Conservation (phyloP, 1,139 yeast species). For the Blastobotrys buckinghamii region DNA sequence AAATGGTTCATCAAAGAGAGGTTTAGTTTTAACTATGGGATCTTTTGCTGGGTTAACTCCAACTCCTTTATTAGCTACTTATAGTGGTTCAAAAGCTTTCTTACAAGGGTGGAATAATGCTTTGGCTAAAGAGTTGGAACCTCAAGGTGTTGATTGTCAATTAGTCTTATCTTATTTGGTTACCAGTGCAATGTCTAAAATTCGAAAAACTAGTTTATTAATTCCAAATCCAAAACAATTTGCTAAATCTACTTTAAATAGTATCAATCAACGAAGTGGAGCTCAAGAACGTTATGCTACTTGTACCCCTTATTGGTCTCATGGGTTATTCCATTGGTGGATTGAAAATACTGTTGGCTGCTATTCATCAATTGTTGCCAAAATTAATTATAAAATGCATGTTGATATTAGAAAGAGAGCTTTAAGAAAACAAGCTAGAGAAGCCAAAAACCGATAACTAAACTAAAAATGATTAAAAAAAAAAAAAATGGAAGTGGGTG, state of each 20-base stretch:
- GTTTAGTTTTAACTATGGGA: conserved; percentile 89
- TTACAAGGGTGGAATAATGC: conserved; percentile 90
- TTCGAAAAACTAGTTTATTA: conserved; percentile 63
- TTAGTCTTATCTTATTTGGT: conserved; percentile 85
- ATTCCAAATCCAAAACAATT: conserved; percentile 82
- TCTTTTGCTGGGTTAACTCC: conserved; percentile 94
- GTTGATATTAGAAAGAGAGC: conserved; percentile 75
- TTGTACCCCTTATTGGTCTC: conserved; percentile 88
- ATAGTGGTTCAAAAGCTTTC: conserved; percentile 95
- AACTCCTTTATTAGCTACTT: conserved; percentile 85
- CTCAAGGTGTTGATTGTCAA: conserved; percentile 75
- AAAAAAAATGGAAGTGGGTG: too few species aligned
- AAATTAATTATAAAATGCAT: conserved; percentile 70
- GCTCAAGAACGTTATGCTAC: conserved; percentile 90
- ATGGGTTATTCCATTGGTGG: conserved; percentile 85
- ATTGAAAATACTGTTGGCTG: conserved; percentile 79
- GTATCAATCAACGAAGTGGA: conserved; percentile 81
- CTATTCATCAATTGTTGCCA: conserved; percentile 62
- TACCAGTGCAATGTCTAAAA: conserved; percentile 93
- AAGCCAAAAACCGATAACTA: conserved; percentile 35
- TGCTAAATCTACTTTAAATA: conserved; percentile 60
- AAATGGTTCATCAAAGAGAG: conserved; percentile 34
- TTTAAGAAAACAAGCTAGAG: conserved; percentile 71
- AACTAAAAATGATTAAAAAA: too few species aligned
- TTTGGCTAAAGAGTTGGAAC: conserved; percentile 75